Conservation (phyloP, 495 filamentous ascomycete species). For the Penicillium pulvis region DNA sequence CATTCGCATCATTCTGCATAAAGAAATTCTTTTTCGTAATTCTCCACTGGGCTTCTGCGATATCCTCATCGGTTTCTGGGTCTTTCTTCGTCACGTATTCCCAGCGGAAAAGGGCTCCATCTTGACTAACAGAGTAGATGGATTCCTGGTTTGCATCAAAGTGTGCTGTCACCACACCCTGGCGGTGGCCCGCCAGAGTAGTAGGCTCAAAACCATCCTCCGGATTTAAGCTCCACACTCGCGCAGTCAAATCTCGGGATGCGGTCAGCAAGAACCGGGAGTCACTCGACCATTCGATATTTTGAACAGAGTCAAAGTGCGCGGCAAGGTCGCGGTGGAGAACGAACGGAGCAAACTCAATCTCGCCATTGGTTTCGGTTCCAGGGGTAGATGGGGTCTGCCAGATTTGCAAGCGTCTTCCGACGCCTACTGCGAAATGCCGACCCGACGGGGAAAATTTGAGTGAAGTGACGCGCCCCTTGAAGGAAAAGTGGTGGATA, state of each 20-base stretch:
- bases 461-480: constrained; percentile 75
- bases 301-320: constrained; percentile 83
- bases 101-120: constrained; percentile 69
- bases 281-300: constrained; percentile 92
- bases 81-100: constrained; percentile 57
- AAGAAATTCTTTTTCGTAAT: constrained; percentile 89
- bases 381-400: constrained; percentile 88
- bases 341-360: constrained; percentile 94
- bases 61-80: constrained; percentile 59
- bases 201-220: constrained; percentile 90
- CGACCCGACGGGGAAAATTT: constrained; percentile 90
- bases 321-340: constrained; percentile 81
- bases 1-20: constrained; percentile 82
- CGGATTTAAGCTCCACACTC: constrained; percentile 89
- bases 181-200: constrained; percentile 83
- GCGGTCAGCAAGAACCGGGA: constrained; percentile 91
- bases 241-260: constrained; percentile 86
- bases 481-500: constrained; percentile 94
- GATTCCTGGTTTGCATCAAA: constrained; percentile 93
- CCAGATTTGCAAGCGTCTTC: constrained; percentile 89
- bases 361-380: constrained; percentile 70
- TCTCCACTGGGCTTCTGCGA: constrained; percentile 74
- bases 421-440: constrained; percentile 84
- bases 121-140: constrained; percentile 73
- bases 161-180: constrained; percentile 83